Evolutionary conservation across 163 green algal genomes (phyloP), one percentile per base, ranked within the genome.

Genomic region (Chlamydomonas reinhardtii): DNA sequence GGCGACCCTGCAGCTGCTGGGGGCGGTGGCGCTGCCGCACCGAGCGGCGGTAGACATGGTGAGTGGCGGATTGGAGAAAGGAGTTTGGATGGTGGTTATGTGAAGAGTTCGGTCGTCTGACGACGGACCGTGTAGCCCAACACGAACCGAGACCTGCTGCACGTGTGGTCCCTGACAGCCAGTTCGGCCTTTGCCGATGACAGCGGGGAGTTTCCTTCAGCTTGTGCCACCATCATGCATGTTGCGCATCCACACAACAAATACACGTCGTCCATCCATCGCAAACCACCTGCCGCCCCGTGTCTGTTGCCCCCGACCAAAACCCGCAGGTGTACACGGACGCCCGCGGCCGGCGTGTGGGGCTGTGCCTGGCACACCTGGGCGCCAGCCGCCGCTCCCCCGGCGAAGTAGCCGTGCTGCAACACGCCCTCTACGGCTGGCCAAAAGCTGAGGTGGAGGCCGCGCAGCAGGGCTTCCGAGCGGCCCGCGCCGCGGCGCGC

Each of bases 261-360:
- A n/a, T n/a, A n/a, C n/a, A n/a, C n/a, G n/a, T n/a, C n/a, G n/a
- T n/a, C n/a, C n/a, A n/a, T n/a, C n/a, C n/a, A n/a, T n/a, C n/a
- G n/a, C 43, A 54, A 54, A 54, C 43, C 8, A 54, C 43, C 43
- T 11, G 43, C 8, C 43, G 43, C 43, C 43, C n/a, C n/a, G n/a
- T n/a, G n/a, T n/a, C n/a, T n/a, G n/a, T n/a, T n/a, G n/a, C n/a
- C n/a, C n/a, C n/a, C n/a, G n/a, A n/a, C n/a, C n/a, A n/a, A n/a
- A n/a, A n/a, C n/a, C n/a, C 4, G 8, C 78, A 85, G 78, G 78
- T 85, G 19, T 85, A 64, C 78, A 85, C 78, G 0, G 78, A 85
- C 52, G 27, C 32, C 25, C n/a, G 32, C 31, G 78, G 78, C 25
- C 68, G 78, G 24, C 48, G 68, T 4, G 78, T 85, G 68, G 78